Conservation (phyloP, 2,329 filamentous ascomycete genomes). For the Metarhizium anisopliae region DNA sequence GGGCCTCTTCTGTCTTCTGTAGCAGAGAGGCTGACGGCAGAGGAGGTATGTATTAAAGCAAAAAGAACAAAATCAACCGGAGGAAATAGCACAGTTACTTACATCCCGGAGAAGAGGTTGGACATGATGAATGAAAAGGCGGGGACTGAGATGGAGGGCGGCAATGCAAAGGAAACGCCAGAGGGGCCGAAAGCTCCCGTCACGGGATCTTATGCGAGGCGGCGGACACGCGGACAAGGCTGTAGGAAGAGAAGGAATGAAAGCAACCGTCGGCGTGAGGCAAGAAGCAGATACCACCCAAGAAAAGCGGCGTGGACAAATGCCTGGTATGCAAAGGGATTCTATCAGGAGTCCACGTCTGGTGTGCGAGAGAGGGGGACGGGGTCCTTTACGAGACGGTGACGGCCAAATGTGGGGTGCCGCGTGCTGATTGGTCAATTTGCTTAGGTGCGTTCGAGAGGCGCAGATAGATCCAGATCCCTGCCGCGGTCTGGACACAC, state of each 20-base stretch:
- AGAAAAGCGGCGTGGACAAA: background rate
- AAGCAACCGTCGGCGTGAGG: background rate
- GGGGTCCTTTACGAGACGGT: background rate
- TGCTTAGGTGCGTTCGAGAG: background rate
- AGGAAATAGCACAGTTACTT: conserved; percentile 25
- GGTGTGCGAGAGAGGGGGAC: background rate
- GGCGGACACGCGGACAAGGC: background rate
- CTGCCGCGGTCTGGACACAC: conserved; percentile 47
- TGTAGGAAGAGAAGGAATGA: background rate
- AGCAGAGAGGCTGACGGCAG: background rate
- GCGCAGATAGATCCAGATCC: background rate
- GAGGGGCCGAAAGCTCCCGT: conserved; percentile 4
- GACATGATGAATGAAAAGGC: conserved; percentile 35
- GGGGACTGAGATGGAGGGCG: conserved; percentile 5
- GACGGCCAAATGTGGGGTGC: background rate
- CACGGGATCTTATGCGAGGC: conserved; percentile 5
- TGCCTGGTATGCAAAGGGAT: background rate
- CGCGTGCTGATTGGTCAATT: background rate
- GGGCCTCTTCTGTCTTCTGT: background rate
- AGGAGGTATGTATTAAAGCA: background rate
- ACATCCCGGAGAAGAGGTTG: conserved; percentile 55
- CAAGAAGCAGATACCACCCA: background rate
- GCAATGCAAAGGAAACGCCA: conserved; percentile 2
- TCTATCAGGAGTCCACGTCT: background rate
- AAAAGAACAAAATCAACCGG: background rate